Evolutionary conservation across 1,284 basidiomycete genomes (phyloP).

Genomic region (Tausonia pullulans): DNA sequence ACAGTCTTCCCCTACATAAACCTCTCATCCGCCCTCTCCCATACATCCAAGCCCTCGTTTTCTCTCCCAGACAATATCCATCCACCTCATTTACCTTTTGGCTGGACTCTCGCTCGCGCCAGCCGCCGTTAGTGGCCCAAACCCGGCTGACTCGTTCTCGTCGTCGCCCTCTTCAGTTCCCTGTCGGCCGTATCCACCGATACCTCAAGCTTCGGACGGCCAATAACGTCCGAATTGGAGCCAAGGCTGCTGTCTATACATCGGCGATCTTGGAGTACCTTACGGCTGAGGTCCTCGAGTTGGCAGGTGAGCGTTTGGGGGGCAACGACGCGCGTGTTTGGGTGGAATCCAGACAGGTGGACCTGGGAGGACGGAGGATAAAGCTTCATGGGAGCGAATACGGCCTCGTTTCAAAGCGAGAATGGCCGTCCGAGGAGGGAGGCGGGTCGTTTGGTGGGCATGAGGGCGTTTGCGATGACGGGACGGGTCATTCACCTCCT

Average conservation of each 20-base stretch:
- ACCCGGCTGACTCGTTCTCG: not conserved
- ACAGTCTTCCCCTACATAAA: no score
- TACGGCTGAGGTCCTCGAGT: slow-evolving; percentile 38
- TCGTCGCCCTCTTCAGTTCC: slow-evolving; percentile 48
- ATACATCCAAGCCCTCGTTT: no score
- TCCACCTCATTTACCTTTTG: not conserved
- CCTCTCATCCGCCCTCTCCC: no score
- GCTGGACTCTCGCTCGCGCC: not conserved
- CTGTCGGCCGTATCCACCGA: slow-evolving; percentile 87
- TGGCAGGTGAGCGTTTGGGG: slow-evolving; percentile 30
- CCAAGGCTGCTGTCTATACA: slow-evolving; percentile 48
- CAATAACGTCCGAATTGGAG: slow-evolving; percentile 56
- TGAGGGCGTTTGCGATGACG: no score
- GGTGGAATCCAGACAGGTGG: no score
- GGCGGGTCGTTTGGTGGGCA: no score
- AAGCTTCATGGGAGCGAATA: no score
- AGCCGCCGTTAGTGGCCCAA: not conserved
- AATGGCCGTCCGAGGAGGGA: no score
- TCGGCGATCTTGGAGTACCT: slow-evolving; percentile 76
- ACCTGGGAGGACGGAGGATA: no score
- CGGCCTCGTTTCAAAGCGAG: no score
- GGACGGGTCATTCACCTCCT: no score
- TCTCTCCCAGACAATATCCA: not conserved
- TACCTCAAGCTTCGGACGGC: slow-evolving; percentile 88
- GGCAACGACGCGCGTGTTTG: no score